phyloP scores from a whole-genome alignment of 2,329 filamentous ascomycete genomes.

The Microdochium paspali region DNA sequence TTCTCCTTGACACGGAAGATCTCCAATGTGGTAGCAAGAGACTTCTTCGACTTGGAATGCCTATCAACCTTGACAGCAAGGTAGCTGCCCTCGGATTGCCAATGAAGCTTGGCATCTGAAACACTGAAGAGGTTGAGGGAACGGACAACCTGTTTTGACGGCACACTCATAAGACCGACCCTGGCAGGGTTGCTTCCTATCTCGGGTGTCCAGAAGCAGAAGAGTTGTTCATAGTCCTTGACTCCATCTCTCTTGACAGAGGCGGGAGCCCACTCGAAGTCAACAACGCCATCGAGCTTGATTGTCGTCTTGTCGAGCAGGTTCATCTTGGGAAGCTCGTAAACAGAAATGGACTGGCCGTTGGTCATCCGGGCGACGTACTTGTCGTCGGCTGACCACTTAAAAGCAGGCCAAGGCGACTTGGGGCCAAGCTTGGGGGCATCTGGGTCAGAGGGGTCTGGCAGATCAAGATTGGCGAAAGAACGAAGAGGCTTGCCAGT shows the following conservation, averaged over 20 bases:
- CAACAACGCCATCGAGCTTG: constrained; percentile 93
- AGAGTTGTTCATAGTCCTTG: constrained; percentile 89
- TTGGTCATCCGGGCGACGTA: constrained; percentile 90
- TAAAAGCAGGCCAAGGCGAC: constrained; percentile 97
- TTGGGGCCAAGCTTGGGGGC: constrained; percentile 68
- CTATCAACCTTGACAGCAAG: constrained; percentile 98
- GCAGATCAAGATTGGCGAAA: constrained; percentile 81
- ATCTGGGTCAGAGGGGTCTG: constrained; percentile 50
- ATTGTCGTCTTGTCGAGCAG: constrained; percentile 83
- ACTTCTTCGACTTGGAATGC: constrained; percentile 99
- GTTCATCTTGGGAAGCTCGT: constrained; percentile 83
- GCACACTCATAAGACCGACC: constrained; percentile 92
- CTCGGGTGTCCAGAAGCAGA: constrained; percentile 98
- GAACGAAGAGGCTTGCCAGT: constrained; percentile 85
- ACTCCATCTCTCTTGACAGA: constrained; percentile 72
- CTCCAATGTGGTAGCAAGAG: constrained; percentile 89
- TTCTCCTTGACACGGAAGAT: constrained; percentile 98
- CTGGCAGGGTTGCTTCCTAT: constrained; percentile 96
- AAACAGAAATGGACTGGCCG: constrained; percentile 81
- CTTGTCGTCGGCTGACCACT: constrained; percentile 97
- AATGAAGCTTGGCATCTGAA: constrained; percentile 94
- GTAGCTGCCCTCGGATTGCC: constrained; percentile 91
- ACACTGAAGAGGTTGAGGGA: constrained; percentile 98
- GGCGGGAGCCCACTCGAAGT: constrained; percentile 95
- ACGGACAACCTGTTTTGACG: constrained; percentile 86